Base-by-base conservation (phyloP, 2,329 filamentous ascomycete species). In the Xylaria sp. region DNA sequence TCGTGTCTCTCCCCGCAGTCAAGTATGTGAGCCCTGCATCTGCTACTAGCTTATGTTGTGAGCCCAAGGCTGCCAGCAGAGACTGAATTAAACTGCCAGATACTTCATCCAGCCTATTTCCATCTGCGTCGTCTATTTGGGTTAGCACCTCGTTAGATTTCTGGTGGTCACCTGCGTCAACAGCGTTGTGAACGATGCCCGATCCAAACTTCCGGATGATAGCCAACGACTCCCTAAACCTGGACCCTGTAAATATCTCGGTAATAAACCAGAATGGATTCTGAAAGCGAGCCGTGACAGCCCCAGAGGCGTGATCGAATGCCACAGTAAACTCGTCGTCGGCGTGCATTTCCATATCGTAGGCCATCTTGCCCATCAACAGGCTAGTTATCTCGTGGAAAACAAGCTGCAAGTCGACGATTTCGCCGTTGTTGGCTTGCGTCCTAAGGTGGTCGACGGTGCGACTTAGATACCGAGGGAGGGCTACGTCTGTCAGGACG, bases 281-380 rank as follows among this genome's bases (percentile, higher is more conserved):
- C 70, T 89, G 87, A 60, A 90, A 89, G 4, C 87, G 81, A 52
- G 85, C 79, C 2, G 85, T 84, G 0, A 85, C 87, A 8, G 75
- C 81, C 0, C 83, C 85, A 0, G 86, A 89, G 2, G 86, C 86
- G 64, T 83, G 80, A 64, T 89, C 86, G 68, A 90, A 89, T 0
- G 85, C 83, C 52, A 78, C 64, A 3, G 84, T 84, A 71, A 90
- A 89, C 2, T 82, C 81, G 62, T 88, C 84, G 31, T 83, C 79
- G 48, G 84, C 80, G 68, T 85, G 84, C 79, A 89, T 88, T 66
- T 89, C 85, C 85, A 88, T 88, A 70, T 87, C 83, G 67, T 89
- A 90, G 13, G 87, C 87, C 84, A 89, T 87, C 63, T 81, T 81
- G n/a, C 87, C 87, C 83, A 90, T 88, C 23, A 89, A 70, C 60